Conservation (phyloP, 495 filamentous ascomycete species). For the Glonium stellatum region DNA sequence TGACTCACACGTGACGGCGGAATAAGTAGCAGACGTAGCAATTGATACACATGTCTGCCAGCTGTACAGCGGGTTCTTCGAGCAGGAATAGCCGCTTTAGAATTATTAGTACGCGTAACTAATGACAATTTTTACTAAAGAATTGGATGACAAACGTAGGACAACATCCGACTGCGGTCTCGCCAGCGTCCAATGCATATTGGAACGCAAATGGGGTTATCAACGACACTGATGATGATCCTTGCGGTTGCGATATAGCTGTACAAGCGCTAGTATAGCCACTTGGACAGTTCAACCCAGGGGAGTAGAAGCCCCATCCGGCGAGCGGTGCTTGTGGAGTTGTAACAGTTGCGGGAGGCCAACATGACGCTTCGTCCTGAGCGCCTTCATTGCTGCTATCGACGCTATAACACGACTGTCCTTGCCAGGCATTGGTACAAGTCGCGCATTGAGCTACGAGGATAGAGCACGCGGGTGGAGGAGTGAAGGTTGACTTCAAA, state of each 20-base stretch:
- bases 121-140: background rate
- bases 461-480: background rate
- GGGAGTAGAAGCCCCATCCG: background rate
- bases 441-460: background rate
- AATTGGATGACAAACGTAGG: background rate
- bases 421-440: background rate
- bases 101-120: background rate
- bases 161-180: slow-evolving; percentile 1
- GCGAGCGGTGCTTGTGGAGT: background rate
- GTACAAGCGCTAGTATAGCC: background rate
- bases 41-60: background rate
- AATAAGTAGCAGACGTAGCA: background rate
- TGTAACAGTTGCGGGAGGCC: background rate
- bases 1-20: background rate
- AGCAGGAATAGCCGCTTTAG: background rate
- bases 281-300: background rate
- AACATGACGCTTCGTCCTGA: background rate
- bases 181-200: background rate
- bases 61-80: background rate
- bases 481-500: background rate
- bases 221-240: background rate
- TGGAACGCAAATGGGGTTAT: background rate
- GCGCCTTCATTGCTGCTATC: background rate
- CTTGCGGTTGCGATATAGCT: background rate
- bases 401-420: background rate